phyloP scores from a whole-genome alignment of 192 early-diverging fungal genomes.

The Coemansia sp. region DNA sequence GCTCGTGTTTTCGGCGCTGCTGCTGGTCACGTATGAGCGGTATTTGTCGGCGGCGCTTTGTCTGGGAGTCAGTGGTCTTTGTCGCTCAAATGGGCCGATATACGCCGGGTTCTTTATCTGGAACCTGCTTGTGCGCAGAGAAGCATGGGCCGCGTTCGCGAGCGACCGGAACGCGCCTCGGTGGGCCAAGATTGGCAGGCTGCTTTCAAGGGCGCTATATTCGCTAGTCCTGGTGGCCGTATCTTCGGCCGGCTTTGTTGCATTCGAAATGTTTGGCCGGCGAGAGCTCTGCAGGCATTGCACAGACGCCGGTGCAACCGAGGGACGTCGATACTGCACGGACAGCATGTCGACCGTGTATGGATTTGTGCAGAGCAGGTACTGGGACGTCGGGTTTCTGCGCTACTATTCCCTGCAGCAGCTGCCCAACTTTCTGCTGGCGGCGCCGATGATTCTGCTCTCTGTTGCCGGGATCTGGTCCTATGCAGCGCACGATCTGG shows the following conservation, averaged over 20 bases:
- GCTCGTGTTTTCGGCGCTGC: slow-evolving; percentile 78
- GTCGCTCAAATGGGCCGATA: slow-evolving; percentile 77
- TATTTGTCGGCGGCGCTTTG: slow-evolving; percentile 62
- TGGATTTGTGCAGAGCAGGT: slow-evolving; percentile 77
- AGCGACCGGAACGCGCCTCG: neutral
- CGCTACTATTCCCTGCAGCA: slow-evolving; percentile 77
- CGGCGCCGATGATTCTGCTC: slow-evolving; percentile 70
- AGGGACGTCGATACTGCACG: slow-evolving; percentile 67
- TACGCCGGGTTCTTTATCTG: slow-evolving; percentile 84
- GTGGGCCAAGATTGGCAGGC: neutral
- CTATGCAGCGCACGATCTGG: slow-evolving; percentile 56
- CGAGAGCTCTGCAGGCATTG: slow-evolving; percentile 57
- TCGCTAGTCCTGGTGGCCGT: slow-evolving; percentile 45
- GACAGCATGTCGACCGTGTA: slow-evolving; percentile 63
- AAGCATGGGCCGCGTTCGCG: slow-evolving; percentile 1
- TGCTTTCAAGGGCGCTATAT: slow-evolving; percentile 12
- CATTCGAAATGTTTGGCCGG: slow-evolving; percentile 65
- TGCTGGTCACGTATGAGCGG: slow-evolving; percentile 42
- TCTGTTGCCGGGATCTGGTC: slow-evolving; percentile 59
- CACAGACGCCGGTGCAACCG: neutral
- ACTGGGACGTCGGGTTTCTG: slow-evolving; percentile 89
- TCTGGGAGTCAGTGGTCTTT: slow-evolving; percentile 58
- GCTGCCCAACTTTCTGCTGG: slow-evolving; percentile 88
- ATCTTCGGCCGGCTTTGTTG: slow-evolving; percentile 55
- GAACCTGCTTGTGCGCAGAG: slow-evolving; percentile 50